Evolutionary conservation across 306 rosid genomes (phyloP), one percentile per base, ranked within the genome.

Genomic region (Inga leiocalycina): DNA sequence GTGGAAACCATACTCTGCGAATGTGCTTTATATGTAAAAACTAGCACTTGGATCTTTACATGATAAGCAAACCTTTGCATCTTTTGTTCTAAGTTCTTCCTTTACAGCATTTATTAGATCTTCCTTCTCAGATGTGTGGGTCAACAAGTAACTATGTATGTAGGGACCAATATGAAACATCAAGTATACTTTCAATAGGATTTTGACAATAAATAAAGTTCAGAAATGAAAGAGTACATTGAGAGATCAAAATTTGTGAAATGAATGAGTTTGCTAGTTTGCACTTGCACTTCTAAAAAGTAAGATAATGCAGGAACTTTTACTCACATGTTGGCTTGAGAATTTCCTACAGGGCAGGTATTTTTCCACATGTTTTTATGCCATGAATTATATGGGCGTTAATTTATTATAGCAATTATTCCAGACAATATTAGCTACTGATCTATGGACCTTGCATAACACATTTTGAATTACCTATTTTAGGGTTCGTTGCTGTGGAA

Each of bases 341-440:
- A 91, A 88, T 96, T 93, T 90, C 98, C 97, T 43, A 87, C 82
- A 32, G 93, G 99, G 97, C 97, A 96, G 97, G 99, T 96, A 91
- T 79, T 87, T 76, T 81, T 67, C 83, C 67, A 56, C 68, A 76
- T n/a, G 64, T 8, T 71, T 79, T 75, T 87, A 35, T 81, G 51
- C 82, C 67, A 37, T 65, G 56, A 51, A 71, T 79, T 75, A 52
- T 22, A 77, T 10, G 14, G 51, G 77, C 37, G 15, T 75, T 73
- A 27, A 46, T 82, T 62, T 73, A 11, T 54, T 66, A 17, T 41
- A 27, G n/a, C 30, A 69, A 49, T 80, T 16, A 71, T 78, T 49
- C 48, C 44, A 62, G 56, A 75, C 48, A 71, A 59, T 45, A 49
- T 76, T 32, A 8, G 76, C 44, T 51, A 79, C 37, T 70, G 52